phyloP scores from a whole-genome alignment of 306 rosid species.

The Vicia sativa region DNA sequence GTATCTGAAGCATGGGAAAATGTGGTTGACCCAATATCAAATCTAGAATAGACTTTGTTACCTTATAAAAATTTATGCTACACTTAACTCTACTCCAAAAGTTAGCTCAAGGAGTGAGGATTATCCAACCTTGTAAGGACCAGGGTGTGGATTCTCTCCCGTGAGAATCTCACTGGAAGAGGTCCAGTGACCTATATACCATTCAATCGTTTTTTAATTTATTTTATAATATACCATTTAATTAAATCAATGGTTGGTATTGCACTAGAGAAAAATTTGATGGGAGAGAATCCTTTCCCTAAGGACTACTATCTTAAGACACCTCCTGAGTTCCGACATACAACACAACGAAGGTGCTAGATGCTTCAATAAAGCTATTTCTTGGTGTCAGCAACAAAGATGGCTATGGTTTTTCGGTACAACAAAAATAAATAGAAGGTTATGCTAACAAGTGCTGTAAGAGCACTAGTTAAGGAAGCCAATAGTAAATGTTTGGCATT shows the following conservation, averaged over 20 bases:
- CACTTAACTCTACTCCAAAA: not conserved
- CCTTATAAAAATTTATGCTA: not conserved
- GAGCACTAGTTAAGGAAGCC: too few relatives aligned
- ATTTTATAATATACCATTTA: too few relatives aligned
- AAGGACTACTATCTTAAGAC: not conserved
- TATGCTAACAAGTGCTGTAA: too few relatives aligned
- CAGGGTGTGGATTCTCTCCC: too few relatives aligned
- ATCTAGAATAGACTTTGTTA: not conserved
- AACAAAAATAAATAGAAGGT: not conserved
- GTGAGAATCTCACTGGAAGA: too few relatives aligned
- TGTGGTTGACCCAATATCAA: not conserved
- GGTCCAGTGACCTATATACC: too few relatives aligned
- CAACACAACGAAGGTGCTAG: not conserved
- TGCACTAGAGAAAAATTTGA: too few relatives aligned
- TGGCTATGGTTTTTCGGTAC: conserved; percentile 3
- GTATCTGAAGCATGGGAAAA: not conserved
- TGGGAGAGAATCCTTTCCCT: too few relatives aligned
- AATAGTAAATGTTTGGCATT: too few relatives aligned
- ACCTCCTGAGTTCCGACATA: not conserved
- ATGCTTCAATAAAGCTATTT: not conserved
- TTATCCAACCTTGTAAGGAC: not conserved
- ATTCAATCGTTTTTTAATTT: too few relatives aligned
- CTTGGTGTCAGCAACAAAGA: not conserved
- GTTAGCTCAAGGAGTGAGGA: not conserved
- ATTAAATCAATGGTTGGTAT: too few relatives aligned